phyloP scores from a whole-genome alignment of 2,329 filamentous ascomycete genomes.

The Apiospora koreana region DNA sequence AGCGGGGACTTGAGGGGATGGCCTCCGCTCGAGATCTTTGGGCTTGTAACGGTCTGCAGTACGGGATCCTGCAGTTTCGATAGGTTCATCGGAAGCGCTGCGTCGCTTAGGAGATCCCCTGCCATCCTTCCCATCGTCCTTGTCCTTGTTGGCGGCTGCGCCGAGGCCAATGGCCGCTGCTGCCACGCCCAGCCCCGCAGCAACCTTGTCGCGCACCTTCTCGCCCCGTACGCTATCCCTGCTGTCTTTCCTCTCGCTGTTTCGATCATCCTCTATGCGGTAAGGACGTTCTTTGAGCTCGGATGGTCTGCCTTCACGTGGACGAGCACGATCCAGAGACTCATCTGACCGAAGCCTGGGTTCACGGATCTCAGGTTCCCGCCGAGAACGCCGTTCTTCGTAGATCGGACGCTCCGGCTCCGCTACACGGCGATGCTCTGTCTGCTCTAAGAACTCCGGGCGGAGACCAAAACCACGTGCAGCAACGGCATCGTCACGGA shows the following conservation, averaged over 20 bases:
- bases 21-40: conserved; percentile 25
- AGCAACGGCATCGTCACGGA: conserved; percentile 48
- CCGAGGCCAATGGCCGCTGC: conserved; percentile 49
- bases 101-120: conserved; percentile 32
- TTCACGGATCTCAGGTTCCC: conserved; percentile 32
- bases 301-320: conserved; percentile 21
- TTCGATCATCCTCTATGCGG: conserved; percentile 24
- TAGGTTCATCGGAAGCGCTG: conserved; percentile 27
- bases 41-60: conserved; percentile 30
- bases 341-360: conserved; percentile 31
- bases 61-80: conserved; percentile 23
- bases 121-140: conserved; percentile 36
- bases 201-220: conserved; percentile 48
- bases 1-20: conserved; percentile 24
- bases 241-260: conserved; percentile 27
- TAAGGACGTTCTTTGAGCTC: conserved; percentile 23
- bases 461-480: conserved; percentile 56
- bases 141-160: conserved; percentile 40
- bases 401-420: conserved; percentile 33
- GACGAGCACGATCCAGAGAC: conserved; percentile 25
- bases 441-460: conserved; percentile 38
- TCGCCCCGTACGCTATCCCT: conserved; percentile 34
- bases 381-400: conserved; percentile 45
- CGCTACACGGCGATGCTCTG: conserved; percentile 31
- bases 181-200: conserved; percentile 48